phyloP scores from a whole-genome alignment of 1,284 basidiomycete genomes.

The Cutaneotrichosporon mucoides region DNA sequence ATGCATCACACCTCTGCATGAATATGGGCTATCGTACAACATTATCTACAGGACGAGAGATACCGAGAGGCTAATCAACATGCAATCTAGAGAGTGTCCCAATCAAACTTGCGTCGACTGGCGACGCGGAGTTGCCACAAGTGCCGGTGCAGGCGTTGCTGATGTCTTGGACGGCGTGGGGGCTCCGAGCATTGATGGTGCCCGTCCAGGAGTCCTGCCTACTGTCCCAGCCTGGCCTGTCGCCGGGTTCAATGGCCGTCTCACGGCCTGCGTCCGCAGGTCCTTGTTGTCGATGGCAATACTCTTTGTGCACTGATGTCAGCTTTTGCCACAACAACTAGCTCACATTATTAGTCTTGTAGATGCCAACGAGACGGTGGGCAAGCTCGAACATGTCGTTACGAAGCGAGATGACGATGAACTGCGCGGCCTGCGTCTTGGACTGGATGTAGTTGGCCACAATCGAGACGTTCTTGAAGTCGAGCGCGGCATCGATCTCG shows the following conservation, averaged over 20 bases:
- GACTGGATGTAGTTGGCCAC: conserved; percentile 91
- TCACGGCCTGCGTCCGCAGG: conserved; percentile 43
- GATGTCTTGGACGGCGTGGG: neutral
- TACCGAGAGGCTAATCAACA: no score
- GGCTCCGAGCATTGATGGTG: neutral
- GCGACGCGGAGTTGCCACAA: conserved; percentile 2
- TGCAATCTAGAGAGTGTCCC: no score
- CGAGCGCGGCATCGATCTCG: conserved; percentile 93
- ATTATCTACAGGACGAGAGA: no score
- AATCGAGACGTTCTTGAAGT: conserved; percentile 98
- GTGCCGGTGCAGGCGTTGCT: neutral
- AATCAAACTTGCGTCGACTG: no score
- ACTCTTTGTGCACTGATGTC: conserved; percentile 37
- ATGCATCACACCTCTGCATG: no score
- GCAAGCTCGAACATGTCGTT: conserved; percentile 97
- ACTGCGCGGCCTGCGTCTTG: conserved; percentile 58
- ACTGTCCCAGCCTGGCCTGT: neutral
- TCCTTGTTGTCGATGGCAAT: conserved; percentile 52
- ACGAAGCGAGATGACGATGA: conserved; percentile 91
- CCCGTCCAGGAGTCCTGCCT: neutral
- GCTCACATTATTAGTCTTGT: conserved; percentile 69
- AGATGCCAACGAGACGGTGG: conserved; percentile 92
- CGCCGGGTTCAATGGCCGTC: conserved; percentile 1
- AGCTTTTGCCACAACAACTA: neutral
- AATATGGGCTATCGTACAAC: no score